Evolutionary conservation across 2,329 filamentous ascomycete species (phyloP).

Genomic region (Scedosporium minutisporum): DNA sequence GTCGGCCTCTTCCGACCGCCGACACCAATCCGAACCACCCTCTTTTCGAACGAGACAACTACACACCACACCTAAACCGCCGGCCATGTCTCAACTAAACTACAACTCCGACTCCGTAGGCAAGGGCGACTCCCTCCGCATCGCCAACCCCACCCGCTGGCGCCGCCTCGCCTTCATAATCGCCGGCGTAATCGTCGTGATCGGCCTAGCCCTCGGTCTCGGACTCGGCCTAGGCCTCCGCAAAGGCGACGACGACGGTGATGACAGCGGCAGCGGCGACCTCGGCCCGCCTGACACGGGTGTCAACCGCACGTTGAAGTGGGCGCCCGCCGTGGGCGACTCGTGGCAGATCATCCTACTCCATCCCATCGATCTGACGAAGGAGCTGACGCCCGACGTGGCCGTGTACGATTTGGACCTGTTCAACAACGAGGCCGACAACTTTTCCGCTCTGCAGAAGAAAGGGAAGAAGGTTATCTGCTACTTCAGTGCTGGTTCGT

Average conservation of each 20-base stretch:
- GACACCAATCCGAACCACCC: background rate
- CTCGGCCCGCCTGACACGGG: conserved; percentile 15
- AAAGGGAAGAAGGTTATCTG: conserved; percentile 56
- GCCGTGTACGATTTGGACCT: conserved; percentile 40
- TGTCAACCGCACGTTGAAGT: conserved; percentile 3
- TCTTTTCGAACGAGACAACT: background rate
- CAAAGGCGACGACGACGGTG: conserved; percentile 12
- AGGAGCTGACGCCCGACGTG: conserved; percentile 33
- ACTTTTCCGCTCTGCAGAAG: conserved; percentile 46
- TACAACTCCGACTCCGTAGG: background rate
- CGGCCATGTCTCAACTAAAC: conserved; percentile 2
- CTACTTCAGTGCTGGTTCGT: conserved; percentile 66
- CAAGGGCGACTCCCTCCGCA: background rate
- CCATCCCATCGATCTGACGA: conserved; percentile 31
- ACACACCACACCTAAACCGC: background rate
- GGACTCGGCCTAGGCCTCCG: conserved; percentile 39
- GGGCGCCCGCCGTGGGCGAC: conserved; percentile 35
- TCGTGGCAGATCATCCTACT: conserved; percentile 55
- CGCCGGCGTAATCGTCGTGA: conserved; percentile 16
- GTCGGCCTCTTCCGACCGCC: background rate
- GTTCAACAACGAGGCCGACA: conserved; percentile 38
- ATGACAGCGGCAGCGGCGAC: conserved; percentile 8
- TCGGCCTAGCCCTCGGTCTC: conserved; percentile 36
- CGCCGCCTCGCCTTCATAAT: conserved; percentile 18
- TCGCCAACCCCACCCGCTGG: conserved; percentile 10